Conservation (phyloP, 495 filamentous ascomycete genomes). For the Neurospora intermedia region DNA sequence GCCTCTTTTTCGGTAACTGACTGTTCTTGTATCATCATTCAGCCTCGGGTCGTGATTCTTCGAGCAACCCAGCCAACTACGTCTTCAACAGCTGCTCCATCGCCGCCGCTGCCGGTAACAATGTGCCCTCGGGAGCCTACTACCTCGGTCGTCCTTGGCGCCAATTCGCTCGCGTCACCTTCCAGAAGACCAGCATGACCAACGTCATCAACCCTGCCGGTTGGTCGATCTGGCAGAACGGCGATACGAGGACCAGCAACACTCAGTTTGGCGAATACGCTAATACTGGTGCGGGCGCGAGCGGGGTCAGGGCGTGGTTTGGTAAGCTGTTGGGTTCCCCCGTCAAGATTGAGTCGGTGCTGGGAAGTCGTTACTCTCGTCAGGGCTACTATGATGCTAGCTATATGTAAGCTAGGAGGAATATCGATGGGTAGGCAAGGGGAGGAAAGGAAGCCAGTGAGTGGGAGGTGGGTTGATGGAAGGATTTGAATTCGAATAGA, state of each 20-base stretch:
- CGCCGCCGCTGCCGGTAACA: constrained; percentile 34
- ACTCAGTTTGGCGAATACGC: constrained; percentile 49
- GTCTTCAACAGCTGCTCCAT: constrained; percentile 49
- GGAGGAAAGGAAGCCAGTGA: background rate
- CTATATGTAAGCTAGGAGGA: constrained; percentile 8
- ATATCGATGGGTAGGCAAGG: background rate
- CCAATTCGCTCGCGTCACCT: constrained; percentile 48
- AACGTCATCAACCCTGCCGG: constrained; percentile 49
- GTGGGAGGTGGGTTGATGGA: background rate
- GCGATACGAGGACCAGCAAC: constrained; percentile 37
- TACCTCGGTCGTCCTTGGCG: constrained; percentile 61
- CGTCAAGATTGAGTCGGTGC: constrained; percentile 35
- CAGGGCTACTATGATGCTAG: constrained; percentile 17
- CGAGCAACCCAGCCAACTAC: constrained; percentile 44
- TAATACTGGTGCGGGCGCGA: constrained; percentile 47
- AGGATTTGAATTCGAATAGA: background rate
- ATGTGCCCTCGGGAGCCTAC: constrained; percentile 38
- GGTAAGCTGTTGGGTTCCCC: constrained; percentile 33
- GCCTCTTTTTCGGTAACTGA: background rate
- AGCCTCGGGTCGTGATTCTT: constrained; percentile 47
- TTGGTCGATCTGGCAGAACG: constrained; percentile 48
- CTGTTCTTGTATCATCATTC: background rate
- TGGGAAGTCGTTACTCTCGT: constrained; percentile 39
- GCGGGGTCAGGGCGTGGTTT: constrained; percentile 49
- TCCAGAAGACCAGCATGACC: constrained; percentile 47